Conservation (phyloP, 2,329 filamentous ascomycete genomes). For the Colletotrichum brevisporum region DNA sequence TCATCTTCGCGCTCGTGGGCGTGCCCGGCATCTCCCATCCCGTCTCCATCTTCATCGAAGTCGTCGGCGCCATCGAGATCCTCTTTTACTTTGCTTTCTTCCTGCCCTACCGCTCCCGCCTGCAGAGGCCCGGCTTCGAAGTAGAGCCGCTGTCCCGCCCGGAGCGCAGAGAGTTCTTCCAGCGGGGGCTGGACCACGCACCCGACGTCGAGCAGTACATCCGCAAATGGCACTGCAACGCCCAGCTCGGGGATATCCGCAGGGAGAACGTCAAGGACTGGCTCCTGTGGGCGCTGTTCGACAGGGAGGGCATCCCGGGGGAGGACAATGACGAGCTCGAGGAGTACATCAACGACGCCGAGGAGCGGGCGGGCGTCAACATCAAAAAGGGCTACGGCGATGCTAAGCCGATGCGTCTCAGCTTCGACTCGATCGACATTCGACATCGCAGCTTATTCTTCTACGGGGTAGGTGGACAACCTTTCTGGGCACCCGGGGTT, state of each 20-base stretch:
- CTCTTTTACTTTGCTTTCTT: constrained; percentile 60
- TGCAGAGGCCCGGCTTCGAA: constrained; percentile 55
- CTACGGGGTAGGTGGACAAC: constrained; percentile 64
- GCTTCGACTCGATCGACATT: constrained; percentile 74
- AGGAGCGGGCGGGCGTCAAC: constrained; percentile 64
- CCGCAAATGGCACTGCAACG: constrained; percentile 76
- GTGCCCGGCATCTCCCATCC: constrained; percentile 44
- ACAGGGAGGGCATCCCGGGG: constrained; percentile 57
- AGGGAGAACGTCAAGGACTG: constrained; percentile 78
- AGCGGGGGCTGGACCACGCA: constrained; percentile 67
- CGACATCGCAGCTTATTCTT: constrained; percentile 74
- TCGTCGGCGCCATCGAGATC: constrained; percentile 51
- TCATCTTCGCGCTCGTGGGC: constrained; percentile 42
- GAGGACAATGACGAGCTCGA: constrained; percentile 59
- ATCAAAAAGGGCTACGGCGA: constrained; percentile 69
- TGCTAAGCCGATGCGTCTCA: constrained; percentile 72
- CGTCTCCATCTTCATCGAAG: constrained; percentile 44
- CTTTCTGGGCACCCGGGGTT: constrained; percentile 57
- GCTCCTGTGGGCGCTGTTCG: constrained; percentile 77
- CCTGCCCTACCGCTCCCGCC: constrained; percentile 56
- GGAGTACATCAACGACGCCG: constrained; percentile 64
- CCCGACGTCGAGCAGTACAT: constrained; percentile 71
- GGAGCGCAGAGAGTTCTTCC: constrained; percentile 69
- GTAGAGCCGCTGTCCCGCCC: constrained; percentile 57
- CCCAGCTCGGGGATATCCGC: constrained; percentile 68